phyloP scores from a whole-genome alignment of 2,329 filamentous ascomycete species.

The Pseudogymnoascus sp. region DNA sequence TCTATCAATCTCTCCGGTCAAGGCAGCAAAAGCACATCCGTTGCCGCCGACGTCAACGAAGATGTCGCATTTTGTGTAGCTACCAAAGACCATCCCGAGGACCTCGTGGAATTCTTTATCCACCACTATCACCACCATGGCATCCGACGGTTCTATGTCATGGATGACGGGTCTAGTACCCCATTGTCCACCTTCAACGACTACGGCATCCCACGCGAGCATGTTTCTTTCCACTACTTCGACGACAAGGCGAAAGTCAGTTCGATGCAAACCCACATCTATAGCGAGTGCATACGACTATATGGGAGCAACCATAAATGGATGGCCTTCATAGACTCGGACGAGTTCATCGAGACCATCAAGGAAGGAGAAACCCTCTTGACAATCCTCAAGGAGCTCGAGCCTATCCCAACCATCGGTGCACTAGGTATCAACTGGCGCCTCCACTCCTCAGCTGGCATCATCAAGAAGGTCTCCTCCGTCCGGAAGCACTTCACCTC shows the following conservation, averaged over 20 bases:
- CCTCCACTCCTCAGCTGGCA: constrained; percentile 25
- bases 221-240: constrained; percentile 21
- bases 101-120: constrained; percentile 20
- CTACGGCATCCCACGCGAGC: constrained; percentile 11
- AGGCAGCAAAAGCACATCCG: not conserved
- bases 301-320: constrained; percentile 13
- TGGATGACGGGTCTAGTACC: constrained; percentile 22
- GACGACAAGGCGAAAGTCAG: constrained; percentile 2
- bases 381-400: constrained; percentile 22
- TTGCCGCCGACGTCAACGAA: constrained; percentile 11
- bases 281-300: constrained; percentile 18
- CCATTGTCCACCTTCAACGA: constrained; percentile 17
- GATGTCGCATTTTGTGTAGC: constrained; percentile 22
- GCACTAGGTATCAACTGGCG: constrained; percentile 28
- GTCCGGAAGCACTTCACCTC: constrained; percentile 24
- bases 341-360: constrained; percentile 16
- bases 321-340: constrained; percentile 14
- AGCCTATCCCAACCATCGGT: constrained; percentile 21
- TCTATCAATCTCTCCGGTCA: not conserved
- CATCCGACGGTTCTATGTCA: constrained; percentile 22
- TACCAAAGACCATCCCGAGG: constrained; percentile 17
- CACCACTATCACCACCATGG: constrained; percentile 24
- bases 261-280: constrained; percentile 18
- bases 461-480: constrained; percentile 19
- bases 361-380: constrained; percentile 19